Evolutionary conservation across 441 rosid genomes (phyloP).

Genomic region (Erodium chrysanthum): DNA sequence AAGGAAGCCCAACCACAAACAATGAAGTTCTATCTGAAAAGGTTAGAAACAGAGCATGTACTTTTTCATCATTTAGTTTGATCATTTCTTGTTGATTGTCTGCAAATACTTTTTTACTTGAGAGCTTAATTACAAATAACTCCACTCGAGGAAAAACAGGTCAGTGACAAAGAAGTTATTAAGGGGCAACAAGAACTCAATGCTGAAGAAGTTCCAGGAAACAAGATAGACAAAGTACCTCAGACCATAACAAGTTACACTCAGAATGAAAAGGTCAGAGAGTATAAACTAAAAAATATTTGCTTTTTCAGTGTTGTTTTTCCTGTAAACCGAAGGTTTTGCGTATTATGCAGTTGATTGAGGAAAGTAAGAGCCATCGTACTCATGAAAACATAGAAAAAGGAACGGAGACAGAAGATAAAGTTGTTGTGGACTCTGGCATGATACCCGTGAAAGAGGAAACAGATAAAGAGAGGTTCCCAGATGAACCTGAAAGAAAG

Average conservation of each 20-base stretch:
- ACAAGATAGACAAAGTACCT: conserved; percentile 20
- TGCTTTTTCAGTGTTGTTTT: background rate
- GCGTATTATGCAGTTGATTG: conserved; percentile 20
- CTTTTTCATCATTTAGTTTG: background rate
- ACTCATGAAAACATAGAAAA: conserved; percentile 19
- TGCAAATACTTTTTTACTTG: conserved; percentile 6
- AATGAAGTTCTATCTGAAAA: conserved; percentile 28
- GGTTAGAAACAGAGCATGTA: conserved; percentile 29
- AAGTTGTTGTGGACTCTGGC: conserved; percentile 18
- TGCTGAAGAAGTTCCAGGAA: conserved; percentile 23
- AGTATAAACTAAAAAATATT: too few relatives aligned
- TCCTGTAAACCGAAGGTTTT: conserved; percentile 11
- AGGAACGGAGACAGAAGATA: conserved; percentile 21
- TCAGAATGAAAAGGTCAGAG: conserved; percentile 22
- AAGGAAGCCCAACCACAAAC: conserved; percentile 22
- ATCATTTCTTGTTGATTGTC: conserved; percentile 4
- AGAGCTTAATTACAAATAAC: background rate
- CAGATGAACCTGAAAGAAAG: conserved; percentile 18
- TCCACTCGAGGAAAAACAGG: conserved; percentile 19
- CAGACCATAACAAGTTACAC: conserved; percentile 2
- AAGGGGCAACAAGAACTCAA: conserved; percentile 22
- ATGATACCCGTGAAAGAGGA: conserved; percentile 20
- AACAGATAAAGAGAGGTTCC: conserved; percentile 17
- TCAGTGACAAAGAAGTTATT: conserved; percentile 21
- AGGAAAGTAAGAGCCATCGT: conserved; percentile 17